Percentiles rank a stretch among this genome's conserved stretches.
phyloP scores from a whole-genome alignment of 768 basidiomycete species.

The Lactarius quietus region DNA sequence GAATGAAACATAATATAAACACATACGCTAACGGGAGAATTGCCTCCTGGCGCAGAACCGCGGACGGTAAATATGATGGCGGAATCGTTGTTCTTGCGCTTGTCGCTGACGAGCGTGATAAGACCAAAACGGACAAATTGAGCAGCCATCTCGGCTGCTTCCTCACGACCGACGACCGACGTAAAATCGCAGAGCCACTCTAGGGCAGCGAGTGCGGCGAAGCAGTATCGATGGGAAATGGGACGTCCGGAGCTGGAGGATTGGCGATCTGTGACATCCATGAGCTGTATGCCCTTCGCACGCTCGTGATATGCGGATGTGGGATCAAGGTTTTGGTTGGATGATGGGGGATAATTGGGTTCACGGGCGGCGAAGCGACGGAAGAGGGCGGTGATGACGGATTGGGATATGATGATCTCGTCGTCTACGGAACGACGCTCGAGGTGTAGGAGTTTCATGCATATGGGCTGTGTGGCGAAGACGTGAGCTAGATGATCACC shows the following conservation, averaged over 20 bases:
- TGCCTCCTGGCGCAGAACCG: conserved; percentile 70
- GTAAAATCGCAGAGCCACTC: conserved; percentile 99
- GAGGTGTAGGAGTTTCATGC: conserved; percentile 95
- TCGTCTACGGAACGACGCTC: conserved; percentile 91
- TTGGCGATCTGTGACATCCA: conserved; percentile 63
- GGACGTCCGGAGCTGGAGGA: conserved; percentile 46
- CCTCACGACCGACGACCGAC: conserved; percentile 91
- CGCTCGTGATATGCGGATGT: conserved; percentile 77
- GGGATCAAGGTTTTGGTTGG: conserved; percentile 49
- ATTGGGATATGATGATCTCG: conserved; percentile 94
- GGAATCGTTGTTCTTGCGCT: conserved; percentile 86
- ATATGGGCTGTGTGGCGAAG: conserved; percentile 90
- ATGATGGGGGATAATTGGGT: conserved; percentile 68
- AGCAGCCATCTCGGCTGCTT: conserved; percentile 96
- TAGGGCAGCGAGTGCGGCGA: conserved; percentile 80
- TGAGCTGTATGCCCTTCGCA: conserved; percentile 66
- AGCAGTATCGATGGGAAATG: conserved; percentile 62
- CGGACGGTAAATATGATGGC: conserved; percentile 92
- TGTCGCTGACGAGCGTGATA: conserved; percentile 84
- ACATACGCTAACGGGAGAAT: conserved; percentile 71
- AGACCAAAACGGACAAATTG: conserved; percentile 96
- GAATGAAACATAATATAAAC: neutral
- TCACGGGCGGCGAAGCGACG: conserved; percentile 88
- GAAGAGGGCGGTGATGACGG: conserved; percentile 92
- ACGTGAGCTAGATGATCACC: conserved; percentile 88